phyloP scores from a whole-genome alignment of 2,329 filamentous ascomycete species.

The Stagonosporopsis cucurbitacearum region DNA sequence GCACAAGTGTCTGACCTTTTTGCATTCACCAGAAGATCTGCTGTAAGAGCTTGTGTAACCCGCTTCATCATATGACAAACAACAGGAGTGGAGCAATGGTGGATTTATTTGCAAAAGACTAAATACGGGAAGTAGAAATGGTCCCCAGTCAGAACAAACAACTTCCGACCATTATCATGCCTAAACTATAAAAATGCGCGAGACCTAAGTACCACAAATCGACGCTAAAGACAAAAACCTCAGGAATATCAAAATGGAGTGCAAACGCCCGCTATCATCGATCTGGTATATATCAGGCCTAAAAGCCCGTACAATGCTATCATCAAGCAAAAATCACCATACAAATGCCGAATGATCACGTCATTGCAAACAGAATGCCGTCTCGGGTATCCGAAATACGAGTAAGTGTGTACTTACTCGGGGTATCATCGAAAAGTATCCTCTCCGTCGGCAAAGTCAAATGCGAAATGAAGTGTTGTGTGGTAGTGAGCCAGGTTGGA shows the following conservation, averaged over 20 bases:
- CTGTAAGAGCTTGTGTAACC: neutral
- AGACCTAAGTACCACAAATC: neutral
- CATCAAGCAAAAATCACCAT: constrained; percentile 18
- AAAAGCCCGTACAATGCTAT: constrained; percentile 18
- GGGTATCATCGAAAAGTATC: constrained; percentile 42
- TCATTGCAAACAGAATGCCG: constrained; percentile 20
- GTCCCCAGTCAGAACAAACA: constrained; percentile 2
- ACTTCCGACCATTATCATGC: constrained; percentile 22
- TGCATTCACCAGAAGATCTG: neutral
- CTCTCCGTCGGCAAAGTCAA: constrained; percentile 31
- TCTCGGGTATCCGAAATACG: constrained; percentile 25
- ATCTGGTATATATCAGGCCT: constrained; percentile 37
- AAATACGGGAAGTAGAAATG: constrained; percentile 10
- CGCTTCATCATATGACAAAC: neutral
- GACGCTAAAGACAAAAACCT: neutral
- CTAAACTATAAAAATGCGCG: neutral
- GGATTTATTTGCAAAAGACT: neutral
- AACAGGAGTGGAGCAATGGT: neutral
- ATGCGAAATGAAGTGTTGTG: constrained; percentile 22
- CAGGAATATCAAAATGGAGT: neutral
- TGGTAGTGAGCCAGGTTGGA: constrained; percentile 22
- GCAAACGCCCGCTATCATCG: constrained; percentile 33
- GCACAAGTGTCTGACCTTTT: neutral
- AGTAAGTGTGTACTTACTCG: constrained; percentile 31
- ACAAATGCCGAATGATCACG: constrained; percentile 22